Conservation (phyloP, 345 rosid genomes). For the Eucalyptus tenuipes region DNA sequence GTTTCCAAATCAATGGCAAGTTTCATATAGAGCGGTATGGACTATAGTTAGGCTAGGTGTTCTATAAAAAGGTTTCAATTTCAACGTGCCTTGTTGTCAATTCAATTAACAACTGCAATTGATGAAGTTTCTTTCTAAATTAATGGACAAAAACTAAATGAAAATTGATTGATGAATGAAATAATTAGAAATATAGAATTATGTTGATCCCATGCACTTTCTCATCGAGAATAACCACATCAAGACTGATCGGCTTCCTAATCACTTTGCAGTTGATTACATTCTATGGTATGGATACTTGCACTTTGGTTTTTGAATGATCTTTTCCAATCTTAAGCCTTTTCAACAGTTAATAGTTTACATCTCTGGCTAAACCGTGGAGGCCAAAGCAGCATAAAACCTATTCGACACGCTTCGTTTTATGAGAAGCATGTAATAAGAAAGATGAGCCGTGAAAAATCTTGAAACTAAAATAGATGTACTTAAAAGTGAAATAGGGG, state of each 20-base stretch:
- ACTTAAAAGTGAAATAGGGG: accelerated
- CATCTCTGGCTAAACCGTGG: background rate
- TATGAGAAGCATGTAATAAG: background rate
- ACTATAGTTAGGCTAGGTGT: background rate
- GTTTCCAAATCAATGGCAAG: background rate
- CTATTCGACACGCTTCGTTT: background rate
- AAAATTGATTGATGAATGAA: background rate
- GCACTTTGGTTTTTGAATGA: background rate
- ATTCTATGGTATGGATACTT: background rate
- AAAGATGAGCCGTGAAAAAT: background rate
- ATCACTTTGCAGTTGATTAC: background rate
- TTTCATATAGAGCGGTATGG: background rate
- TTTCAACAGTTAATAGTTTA: background rate
- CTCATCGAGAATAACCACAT: background rate
- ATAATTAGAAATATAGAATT: background rate
- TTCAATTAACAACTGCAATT: background rate
- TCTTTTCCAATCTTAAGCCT: background rate
- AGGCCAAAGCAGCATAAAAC: background rate
- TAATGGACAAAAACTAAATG: accelerated
- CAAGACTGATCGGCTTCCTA: background rate
- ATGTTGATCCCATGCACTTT: background rate
- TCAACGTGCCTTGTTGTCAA: accelerated
- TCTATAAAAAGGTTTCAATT: background rate
- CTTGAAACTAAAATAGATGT: background rate
- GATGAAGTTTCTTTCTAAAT: background rate